Conservation (phyloP, 2,329 filamentous ascomycete species). For the Curvularia eragrostidis region DNA sequence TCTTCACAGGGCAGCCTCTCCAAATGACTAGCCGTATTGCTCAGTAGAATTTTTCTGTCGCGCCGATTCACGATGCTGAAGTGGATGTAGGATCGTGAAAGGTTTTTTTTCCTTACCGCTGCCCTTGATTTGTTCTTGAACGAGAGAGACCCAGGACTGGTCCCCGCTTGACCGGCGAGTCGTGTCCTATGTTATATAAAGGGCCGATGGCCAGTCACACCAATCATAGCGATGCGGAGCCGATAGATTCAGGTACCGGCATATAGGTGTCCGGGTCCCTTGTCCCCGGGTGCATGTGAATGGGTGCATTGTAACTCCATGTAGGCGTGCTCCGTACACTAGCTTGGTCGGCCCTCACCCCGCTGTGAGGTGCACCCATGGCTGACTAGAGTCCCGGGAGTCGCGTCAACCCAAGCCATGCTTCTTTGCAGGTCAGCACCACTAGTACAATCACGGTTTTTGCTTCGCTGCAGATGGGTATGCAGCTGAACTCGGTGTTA, state of each 20-base stretch:
- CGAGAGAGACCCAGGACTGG: not conserved
- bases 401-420: not conserved
- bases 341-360: not conserved
- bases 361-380: not conserved
- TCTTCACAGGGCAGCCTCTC: not conserved
- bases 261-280: not conserved
- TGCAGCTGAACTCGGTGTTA: not conserved
- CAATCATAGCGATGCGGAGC: slow-evolving; percentile 1
- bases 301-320: not conserved
- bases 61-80: not conserved
- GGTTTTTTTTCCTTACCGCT: not conserved
- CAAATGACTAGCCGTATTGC: not conserved
- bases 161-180: slow-evolving; percentile 4
- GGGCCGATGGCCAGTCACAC: slow-evolving; percentile 2
- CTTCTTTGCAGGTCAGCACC: not conserved
- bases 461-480: not conserved
- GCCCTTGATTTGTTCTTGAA: not conserved
- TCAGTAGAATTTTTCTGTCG: not conserved
- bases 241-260: not conserved
- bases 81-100: not conserved
- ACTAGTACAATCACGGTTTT: not conserved
- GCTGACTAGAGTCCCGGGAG: not conserved
- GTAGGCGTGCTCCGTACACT: not conserved
- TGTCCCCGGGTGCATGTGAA: not conserved
- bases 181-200: slow-evolving; percentile 1